These are phyloP conservation scores for Trypanosoma theileri DNA, from an alignment of 208 protist species.

Conservation along the genomic window DNA sequence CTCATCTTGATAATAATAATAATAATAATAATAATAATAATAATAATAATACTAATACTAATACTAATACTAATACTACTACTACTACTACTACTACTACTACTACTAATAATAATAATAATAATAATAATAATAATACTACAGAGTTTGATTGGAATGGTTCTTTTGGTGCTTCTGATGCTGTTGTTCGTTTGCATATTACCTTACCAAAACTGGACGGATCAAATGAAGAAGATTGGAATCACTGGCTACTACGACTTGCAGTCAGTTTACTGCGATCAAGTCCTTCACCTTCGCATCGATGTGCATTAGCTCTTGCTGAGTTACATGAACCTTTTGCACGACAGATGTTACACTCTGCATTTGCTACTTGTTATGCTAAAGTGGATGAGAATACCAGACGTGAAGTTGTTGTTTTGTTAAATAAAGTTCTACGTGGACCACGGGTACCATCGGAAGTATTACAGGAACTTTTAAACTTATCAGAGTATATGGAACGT, in stretches of 20 bases:
- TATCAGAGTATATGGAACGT: conserved; percentile 97
- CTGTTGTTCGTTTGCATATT: conserved; percentile 56
- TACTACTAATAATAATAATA: too few relatives aligned
- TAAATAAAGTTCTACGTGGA: conserved; percentile 73
- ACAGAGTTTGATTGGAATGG: neutral
- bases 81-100: too few relatives aligned
- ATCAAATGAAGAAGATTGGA: conserved; percentile 83
- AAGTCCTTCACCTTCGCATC: conserved; percentile 77
- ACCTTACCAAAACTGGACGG: conserved; percentile 54
- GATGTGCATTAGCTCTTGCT: conserved; percentile 70
- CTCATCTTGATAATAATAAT: neutral
- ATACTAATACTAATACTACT: too few relatives aligned
- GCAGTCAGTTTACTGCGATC: conserved; percentile 81
- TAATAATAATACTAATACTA: too few relatives aligned
- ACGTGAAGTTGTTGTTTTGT: conserved; percentile 48
- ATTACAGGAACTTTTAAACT: conserved; percentile 95
- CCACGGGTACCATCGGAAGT: conserved; percentile 84
- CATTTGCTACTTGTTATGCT: conserved; percentile 84
- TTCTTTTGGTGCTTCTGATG: conserved; percentile 37
- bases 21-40: neutral
- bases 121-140: neutral
- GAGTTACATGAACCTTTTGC: conserved; percentile 88
- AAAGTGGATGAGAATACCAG: conserved; percentile 67
- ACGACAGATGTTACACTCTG: conserved; percentile 85
- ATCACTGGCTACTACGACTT: conserved; percentile 77